Conservation (phyloP, 129 eudicot species). For the Dittrichia graveolens region DNA sequence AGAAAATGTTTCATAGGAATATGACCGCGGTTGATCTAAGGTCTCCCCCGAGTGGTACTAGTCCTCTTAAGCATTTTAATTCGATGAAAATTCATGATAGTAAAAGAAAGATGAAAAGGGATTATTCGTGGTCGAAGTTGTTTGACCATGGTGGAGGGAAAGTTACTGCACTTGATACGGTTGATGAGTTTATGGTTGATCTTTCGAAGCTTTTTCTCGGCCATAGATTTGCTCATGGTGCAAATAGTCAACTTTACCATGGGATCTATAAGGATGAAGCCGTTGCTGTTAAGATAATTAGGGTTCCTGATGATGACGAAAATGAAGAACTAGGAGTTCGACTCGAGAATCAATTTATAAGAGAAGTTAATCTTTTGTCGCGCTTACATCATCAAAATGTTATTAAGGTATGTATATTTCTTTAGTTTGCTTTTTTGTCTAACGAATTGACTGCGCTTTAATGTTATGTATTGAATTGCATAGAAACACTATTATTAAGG, state of each 20-base stretch:
- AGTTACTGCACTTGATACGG: constrained; percentile 74
- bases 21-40: constrained; percentile 36
- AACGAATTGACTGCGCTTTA: background rate
- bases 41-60: constrained; percentile 38
- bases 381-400: constrained; percentile 66
- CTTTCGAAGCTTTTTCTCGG: constrained; percentile 82
- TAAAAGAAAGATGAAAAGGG: constrained; percentile 56
- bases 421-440: background rate
- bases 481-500: background rate
- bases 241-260: constrained; percentile 90
- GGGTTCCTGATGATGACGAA: constrained; percentile 87
- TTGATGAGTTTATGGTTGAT: constrained; percentile 72
- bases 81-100: constrained; percentile 50
- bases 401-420: constrained; percentile 22
- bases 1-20: constrained; percentile 42
- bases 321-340: constrained; percentile 63
- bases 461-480: background rate
- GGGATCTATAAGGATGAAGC: constrained; percentile 73
- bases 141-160: constrained; percentile 87
- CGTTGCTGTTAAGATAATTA: constrained; percentile 82
- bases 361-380: constrained; percentile 80
- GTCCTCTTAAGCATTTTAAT: constrained; percentile 53
- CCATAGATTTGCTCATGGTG: constrained; percentile 91
- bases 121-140: constrained; percentile 72
- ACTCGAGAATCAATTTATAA: constrained; percentile 70